Percentiles rank a stretch among this genome's conserved stretches.
Conservation (phyloP, 2,329 filamentous ascomycete genomes). For the Colletotrichum siamense region DNA sequence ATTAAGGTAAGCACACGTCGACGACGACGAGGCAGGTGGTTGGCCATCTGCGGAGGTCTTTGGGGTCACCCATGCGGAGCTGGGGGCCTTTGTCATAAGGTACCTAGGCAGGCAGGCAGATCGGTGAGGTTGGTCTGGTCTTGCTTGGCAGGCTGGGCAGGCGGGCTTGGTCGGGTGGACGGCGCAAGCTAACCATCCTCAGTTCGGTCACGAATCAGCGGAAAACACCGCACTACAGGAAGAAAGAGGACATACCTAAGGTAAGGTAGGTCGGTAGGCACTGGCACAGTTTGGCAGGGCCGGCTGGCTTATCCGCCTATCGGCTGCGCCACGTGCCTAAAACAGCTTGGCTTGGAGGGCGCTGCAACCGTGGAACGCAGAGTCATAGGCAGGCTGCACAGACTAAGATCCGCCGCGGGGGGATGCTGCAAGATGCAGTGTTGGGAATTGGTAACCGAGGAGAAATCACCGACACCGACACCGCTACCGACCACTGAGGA, state of each 20-base stretch:
- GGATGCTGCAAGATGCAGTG: background rate
- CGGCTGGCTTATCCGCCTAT: slow-evolving; percentile 10
- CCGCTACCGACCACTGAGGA: background rate
- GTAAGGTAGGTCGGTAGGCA: background rate
- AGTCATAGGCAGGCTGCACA: background rate
- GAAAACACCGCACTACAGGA: background rate
- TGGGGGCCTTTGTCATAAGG: background rate
- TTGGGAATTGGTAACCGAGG: background rate
- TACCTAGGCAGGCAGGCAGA: background rate
- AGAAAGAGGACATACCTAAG: background rate
- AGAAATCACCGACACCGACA: background rate
- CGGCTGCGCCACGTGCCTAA: slow-evolving; percentile 1
- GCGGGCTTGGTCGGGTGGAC: background rate
- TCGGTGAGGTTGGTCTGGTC: background rate
- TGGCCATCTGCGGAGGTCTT: background rate
- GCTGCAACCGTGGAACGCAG: background rate
- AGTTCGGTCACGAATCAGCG: background rate
- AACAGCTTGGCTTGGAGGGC: background rate
- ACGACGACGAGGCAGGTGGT: background rate
- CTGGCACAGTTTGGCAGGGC: background rate
- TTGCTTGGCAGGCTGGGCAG: background rate
- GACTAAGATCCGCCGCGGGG: background rate
- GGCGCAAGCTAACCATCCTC: background rate
- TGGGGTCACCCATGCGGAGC: background rate
- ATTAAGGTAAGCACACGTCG: background rate